A percentile compares a stretch with the other conserved stretches of the same genome.
Conservation (phyloP, 1,284 basidiomycete species). For the Irpex sp. region DNA sequence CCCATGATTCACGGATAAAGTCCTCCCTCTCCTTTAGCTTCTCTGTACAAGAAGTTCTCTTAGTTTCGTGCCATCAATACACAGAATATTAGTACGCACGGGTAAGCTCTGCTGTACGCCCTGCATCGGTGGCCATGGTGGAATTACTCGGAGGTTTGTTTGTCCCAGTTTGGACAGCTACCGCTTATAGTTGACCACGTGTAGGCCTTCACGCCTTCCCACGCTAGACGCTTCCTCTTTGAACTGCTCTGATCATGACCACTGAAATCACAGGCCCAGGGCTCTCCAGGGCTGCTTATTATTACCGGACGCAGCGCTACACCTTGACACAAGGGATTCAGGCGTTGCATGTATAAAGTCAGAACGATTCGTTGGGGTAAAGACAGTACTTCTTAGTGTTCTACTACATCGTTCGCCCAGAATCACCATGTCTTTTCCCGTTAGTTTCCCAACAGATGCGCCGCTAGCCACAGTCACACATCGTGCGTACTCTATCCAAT, state of each 20-base stretch:
- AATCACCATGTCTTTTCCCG: constrained; percentile 38
- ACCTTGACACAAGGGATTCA: background rate
- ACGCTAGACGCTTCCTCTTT: background rate
- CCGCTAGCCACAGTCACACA: constrained; percentile 62
- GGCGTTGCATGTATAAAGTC: background rate
- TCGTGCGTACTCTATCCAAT: constrained; percentile 38
- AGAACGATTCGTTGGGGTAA: no score
- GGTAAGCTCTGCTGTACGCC: constrained; percentile 44
- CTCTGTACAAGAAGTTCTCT: constrained; percentile 32
- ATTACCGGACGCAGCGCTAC: background rate
- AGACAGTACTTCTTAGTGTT: background rate
- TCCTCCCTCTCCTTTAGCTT: constrained; percentile 70
- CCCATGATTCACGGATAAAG: constrained; percentile 89
- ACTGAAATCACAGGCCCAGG: background rate
- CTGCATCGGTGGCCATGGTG: constrained; percentile 36
- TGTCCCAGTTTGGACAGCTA: constrained; percentile 10
- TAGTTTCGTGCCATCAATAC: background rate
- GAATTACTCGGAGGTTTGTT: constrained; percentile 8
- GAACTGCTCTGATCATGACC: background rate
- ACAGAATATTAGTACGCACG: constrained; percentile 28
- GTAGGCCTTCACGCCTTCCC: background rate
- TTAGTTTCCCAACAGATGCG: constrained; percentile 41
- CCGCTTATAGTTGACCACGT: constrained; percentile 1
- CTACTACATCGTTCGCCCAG: no score
- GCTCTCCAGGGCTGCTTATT: background rate